Conservation (phyloP, 176 grass and related monocot species). For the Cocos nucifera region DNA sequence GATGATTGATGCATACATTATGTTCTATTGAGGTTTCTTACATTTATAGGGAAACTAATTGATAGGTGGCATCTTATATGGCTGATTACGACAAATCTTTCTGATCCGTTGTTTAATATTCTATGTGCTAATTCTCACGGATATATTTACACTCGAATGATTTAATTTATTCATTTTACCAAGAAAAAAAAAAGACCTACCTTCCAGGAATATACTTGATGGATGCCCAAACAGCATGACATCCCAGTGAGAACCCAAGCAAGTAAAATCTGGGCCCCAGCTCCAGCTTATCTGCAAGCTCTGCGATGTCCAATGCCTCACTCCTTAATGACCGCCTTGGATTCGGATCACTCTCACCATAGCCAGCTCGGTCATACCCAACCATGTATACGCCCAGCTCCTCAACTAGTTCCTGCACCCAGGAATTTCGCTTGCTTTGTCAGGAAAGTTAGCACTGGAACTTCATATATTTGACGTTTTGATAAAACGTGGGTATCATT, state of each 20-base stretch:
- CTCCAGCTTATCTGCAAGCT: slow-evolving; percentile 45
- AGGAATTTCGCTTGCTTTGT: slow-evolving; percentile 2
- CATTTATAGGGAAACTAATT: too few relatives aligned
- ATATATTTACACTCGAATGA: too few relatives aligned
- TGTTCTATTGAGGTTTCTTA: too few relatives aligned
- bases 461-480: too few relatives aligned
- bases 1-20: too few relatives aligned
- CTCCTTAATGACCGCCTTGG: slow-evolving; percentile 38
- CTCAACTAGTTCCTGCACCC: slow-evolving; percentile 41
- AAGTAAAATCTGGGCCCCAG: slow-evolving; percentile 48
- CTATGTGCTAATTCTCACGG: too few relatives aligned
- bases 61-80: too few relatives aligned
- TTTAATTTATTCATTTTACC: neutral
- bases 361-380: slow-evolving; percentile 60
- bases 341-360: slow-evolving; percentile 63
- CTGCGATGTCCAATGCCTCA: slow-evolving; percentile 48
- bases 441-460: slow-evolving; percentile 27
- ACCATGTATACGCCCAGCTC: slow-evolving; percentile 71
- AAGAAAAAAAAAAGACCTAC: neutral
- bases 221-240: slow-evolving; percentile 58
- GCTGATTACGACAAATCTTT: too few relatives aligned
- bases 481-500: too few relatives aligned
- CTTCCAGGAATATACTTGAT: slow-evolving; percentile 45
- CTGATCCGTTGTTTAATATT: too few relatives aligned
- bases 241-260: slow-evolving; percentile 49